phyloP scores from a whole-genome alignment of 441 rosid species.

The Corymbia calophylla region DNA sequence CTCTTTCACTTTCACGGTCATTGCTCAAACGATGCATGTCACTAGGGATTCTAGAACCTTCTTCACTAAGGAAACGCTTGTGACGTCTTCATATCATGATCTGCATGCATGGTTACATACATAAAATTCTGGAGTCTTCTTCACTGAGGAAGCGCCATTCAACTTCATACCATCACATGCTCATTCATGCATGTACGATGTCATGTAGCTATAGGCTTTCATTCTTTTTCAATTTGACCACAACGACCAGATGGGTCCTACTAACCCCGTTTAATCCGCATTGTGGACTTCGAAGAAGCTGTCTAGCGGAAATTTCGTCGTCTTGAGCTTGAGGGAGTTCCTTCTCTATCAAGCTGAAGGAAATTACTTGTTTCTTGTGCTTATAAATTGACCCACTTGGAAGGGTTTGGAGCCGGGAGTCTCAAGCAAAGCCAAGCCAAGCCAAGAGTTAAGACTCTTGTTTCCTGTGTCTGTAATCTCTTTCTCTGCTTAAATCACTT shows the following conservation, averaged over 20 bases:
- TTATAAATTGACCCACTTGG: neutral
- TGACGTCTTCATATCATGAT: neutral
- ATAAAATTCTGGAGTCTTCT: neutral
- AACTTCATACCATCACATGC: neutral
- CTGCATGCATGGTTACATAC: neutral
- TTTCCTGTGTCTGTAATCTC: neutral
- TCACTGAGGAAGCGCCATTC: neutral
- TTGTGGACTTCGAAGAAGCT: neutral
- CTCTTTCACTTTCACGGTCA: neutral
- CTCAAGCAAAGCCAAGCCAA: neutral
- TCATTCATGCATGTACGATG: neutral
- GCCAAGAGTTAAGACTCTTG: neutral
- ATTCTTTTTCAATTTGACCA: neutral
- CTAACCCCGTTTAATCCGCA: neutral
- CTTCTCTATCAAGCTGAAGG: neutral
- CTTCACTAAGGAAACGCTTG: neutral
- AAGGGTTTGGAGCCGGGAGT: neutral
- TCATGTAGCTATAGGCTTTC: neutral
- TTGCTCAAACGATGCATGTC: neutral
- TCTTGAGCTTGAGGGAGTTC: neutral
- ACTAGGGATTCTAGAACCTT: neutral
- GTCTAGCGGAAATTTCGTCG: neutral
- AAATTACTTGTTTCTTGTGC: neutral
- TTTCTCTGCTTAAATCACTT: neutral
- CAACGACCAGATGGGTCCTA: neutral